Evolutionary conservation across 352 stramenopile species (phyloP).

Genomic region (Pseudoperonospora humuli): DNA sequence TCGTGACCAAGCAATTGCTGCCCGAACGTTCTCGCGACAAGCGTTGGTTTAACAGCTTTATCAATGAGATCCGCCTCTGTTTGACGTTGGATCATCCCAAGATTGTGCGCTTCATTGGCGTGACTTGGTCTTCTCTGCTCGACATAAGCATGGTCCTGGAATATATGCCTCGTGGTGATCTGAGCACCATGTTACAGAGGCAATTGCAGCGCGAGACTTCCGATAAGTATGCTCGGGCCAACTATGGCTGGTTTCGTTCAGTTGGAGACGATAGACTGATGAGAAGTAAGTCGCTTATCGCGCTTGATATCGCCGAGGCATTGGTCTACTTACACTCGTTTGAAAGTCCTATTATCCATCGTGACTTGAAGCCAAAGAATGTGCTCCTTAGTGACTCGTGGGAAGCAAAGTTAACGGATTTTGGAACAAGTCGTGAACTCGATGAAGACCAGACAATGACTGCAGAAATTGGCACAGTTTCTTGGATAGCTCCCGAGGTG

Average conservation of each 20-base stretch:
- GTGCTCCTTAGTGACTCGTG: conserved; percentile 37
- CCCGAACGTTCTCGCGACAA: conserved; percentile 26
- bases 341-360: conserved; percentile 43
- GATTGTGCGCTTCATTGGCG: conserved; percentile 40
- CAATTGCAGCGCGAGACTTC: conserved; percentile 21
- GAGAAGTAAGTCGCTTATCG: conserved; percentile 33
- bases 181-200: conserved; percentile 31
- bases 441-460: conserved; percentile 33
- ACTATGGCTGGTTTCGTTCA: conserved; percentile 33
- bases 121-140: conserved; percentile 45
- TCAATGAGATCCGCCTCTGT: conserved; percentile 38
- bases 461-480: conserved; percentile 46
- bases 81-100: conserved; percentile 36
- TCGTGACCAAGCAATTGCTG: conserved; percentile 46
- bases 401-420: conserved; percentile 48
- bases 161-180: conserved; percentile 37
- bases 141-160: conserved; percentile 49
- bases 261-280: conserved; percentile 12
- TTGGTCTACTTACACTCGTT: conserved; percentile 43
- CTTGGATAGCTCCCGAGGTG: conserved; percentile 67
- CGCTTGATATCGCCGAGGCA: conserved; percentile 33
- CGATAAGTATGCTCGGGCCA: conserved; percentile 18
- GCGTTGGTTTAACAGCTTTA: conserved; percentile 27
- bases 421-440: conserved; percentile 39
- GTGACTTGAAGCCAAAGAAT: conserved; percentile 50